phyloP scores from a whole-genome alignment of 2,329 filamentous ascomycete species.

The Immersiporthe knoxdaviesiana region DNA sequence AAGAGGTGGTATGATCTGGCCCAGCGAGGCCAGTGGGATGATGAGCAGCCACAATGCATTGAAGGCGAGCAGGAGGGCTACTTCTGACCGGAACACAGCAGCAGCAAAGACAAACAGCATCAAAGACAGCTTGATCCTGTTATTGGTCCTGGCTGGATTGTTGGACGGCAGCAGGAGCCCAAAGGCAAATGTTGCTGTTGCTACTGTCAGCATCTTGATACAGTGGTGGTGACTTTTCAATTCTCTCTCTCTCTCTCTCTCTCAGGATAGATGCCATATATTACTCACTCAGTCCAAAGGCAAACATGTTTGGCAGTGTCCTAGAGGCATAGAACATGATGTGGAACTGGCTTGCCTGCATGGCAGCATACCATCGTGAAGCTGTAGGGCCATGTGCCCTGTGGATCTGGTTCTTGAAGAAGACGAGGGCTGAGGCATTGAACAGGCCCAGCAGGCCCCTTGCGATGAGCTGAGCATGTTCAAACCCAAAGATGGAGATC shows the following conservation, averaged over 20 bases:
- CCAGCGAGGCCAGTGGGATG: constrained; percentile 54
- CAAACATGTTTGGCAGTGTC: constrained; percentile 95
- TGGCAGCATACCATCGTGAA: constrained; percentile 76
- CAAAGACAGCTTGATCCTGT: constrained; percentile 66
- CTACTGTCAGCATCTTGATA: not conserved
- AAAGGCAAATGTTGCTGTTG: constrained; percentile 66
- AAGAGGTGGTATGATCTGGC: constrained; percentile 68
- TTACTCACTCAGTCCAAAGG: constrained; percentile 80
- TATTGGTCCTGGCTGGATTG: constrained; percentile 37
- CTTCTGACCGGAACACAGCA: constrained; percentile 85
- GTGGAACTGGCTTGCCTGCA: constrained; percentile 89
- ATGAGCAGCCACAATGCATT: constrained; percentile 68
- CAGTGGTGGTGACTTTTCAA: not conserved
- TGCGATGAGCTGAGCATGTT: constrained; percentile 64
- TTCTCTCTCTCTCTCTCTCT: not conserved
- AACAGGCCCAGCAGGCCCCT: constrained; percentile 76
- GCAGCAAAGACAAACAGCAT: constrained; percentile 78
- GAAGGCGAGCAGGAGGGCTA: constrained; percentile 77
- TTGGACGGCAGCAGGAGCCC: constrained; percentile 49
- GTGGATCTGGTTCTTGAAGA: constrained; percentile 66
- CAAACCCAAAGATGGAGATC: constrained; percentile 58
- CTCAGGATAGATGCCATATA: constrained; percentile 29
- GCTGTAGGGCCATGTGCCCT: constrained; percentile 69
- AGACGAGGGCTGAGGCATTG: constrained; percentile 71
- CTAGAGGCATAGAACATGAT: constrained; percentile 89